Evolutionary conservation across 1,284 basidiomycete genomes (phyloP).

Genomic region (Pseudozyma hubeiensis): DNA sequence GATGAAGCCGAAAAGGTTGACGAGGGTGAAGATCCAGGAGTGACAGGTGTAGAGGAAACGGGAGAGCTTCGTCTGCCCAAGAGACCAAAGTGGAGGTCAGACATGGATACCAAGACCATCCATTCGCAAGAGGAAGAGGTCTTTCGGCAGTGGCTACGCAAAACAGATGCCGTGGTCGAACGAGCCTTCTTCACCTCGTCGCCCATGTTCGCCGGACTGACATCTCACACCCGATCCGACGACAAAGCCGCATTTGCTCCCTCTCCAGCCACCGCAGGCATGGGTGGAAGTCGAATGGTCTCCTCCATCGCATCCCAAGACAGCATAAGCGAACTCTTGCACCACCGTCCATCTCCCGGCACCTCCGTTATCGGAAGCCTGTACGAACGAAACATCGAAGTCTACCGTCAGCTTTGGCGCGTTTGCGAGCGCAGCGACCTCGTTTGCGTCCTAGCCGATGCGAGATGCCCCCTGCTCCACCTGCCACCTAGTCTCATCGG

Average conservation of each 20-base stretch:
- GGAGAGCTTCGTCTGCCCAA: conserved; percentile 53
- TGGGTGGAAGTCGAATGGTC: conserved; percentile 45
- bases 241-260: conserved; percentile 33
- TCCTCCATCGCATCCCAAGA: conserved; percentile 33
- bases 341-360: conserved; percentile 46
- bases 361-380: conserved; percentile 76
- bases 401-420: conserved; percentile 59
- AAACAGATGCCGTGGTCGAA: conserved; percentile 52
- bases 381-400: conserved; percentile 60
- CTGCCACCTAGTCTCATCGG: conserved; percentile 72
- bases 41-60: conserved; percentile 32
- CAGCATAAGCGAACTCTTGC: conserved; percentile 24
- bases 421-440: conserved; percentile 76
- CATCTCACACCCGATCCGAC: conserved; percentile 33
- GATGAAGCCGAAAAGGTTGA: conserved; percentile 7
- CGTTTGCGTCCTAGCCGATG: conserved; percentile 84
- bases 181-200: conserved; percentile 51
- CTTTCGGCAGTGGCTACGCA: conserved; percentile 53
- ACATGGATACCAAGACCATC: conserved; percentile 54
- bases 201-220: conserved; percentile 34
- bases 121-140: conserved; percentile 54
- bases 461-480: conserved; percentile 80
- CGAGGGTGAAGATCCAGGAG: conserved; percentile 14
- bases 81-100: conserved; percentile 51
- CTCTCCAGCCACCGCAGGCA: conserved; percentile 4